A percentile compares a stretch with the other conserved stretches of the same genome.
Conservation (phyloP, 805 yeast genomes). For the Metschnikowia matae region DNA sequence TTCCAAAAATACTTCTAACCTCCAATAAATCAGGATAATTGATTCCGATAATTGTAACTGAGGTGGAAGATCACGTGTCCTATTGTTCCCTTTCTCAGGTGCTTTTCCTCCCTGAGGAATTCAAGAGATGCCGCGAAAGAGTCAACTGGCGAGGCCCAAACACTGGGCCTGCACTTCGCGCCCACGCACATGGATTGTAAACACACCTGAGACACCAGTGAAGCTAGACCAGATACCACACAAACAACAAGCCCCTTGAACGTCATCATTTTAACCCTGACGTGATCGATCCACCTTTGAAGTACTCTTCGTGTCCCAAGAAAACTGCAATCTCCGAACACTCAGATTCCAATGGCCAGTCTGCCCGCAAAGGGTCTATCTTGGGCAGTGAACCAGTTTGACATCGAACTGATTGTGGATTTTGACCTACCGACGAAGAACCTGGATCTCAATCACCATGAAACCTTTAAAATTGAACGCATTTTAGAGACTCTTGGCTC, state of each 20-base stretch:
- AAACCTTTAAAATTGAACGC: constrained; percentile 20
- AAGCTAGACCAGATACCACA: background rate
- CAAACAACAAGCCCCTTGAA: background rate
- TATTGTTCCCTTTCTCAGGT: background rate
- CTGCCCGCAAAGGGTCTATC: constrained; percentile 3
- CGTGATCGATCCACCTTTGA: background rate
- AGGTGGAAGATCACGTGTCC: too few relatives aligned
- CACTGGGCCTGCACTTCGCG: background rate
- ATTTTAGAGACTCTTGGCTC: constrained; percentile 1
- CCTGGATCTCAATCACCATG: constrained; percentile 11
- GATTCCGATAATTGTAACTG: too few relatives aligned
- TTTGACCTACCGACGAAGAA: background rate
- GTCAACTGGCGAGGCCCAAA: background rate
- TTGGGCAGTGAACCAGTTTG: constrained; percentile 4
- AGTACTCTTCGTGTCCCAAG: background rate
- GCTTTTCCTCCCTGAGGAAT: background rate
- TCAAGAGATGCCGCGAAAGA: background rate
- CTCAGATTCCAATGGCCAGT: background rate
- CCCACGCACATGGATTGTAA: constrained; percentile 4
- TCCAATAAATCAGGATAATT: too few relatives aligned
- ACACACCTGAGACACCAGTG: constrained; percentile 2
- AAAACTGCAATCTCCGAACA: background rate
- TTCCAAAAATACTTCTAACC: too few relatives aligned
- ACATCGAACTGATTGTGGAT: constrained; percentile 3
- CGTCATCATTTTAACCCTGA: background rate